Conservation (phyloP, 805 yeast species). For the Metschnikowia gelsemii region DNA sequence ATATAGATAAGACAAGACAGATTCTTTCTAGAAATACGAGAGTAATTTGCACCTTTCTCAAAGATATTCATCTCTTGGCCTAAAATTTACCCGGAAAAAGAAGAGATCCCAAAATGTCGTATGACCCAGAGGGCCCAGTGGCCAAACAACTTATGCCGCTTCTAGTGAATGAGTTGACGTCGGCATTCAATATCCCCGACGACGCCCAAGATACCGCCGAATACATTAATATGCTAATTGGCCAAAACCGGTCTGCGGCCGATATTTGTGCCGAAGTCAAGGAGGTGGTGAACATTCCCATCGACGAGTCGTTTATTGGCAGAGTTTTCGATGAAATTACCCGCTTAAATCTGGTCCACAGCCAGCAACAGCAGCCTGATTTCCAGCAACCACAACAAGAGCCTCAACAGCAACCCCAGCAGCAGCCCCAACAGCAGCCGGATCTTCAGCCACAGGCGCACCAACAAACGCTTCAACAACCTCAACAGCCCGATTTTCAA, state of each 20-base stretch:
- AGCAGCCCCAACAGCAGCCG: conserved; percentile 1
- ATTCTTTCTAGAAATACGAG: too few relatives aligned
- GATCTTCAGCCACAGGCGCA: conserved; percentile 1
- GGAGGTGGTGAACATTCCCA: conserved; percentile 58
- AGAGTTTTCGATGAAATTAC: conserved; percentile 56
- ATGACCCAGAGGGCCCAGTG: conserved; percentile 41
- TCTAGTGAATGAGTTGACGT: conserved; percentile 36
- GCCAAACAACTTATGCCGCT: conserved; percentile 37
- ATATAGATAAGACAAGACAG: too few relatives aligned
- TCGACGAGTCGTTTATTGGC: conserved; percentile 56
- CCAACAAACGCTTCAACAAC: not conserved
- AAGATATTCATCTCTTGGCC: too few relatives aligned
- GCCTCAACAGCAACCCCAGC: conserved; percentile 5
- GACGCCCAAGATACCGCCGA: conserved; percentile 54
- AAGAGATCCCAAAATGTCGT: conserved; percentile 28
- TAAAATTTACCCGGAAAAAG: too few relatives aligned
- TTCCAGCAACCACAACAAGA: conserved; percentile 13
- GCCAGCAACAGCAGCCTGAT: conserved; percentile 12
- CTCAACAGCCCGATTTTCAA: conserved; percentile 1
- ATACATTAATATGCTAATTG: conserved; percentile 67
- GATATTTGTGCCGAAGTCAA: conserved; percentile 62
- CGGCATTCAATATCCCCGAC: conserved; percentile 35
- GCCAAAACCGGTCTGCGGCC: conserved; percentile 60
- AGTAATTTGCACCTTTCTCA: too few relatives aligned
- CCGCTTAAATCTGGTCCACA: conserved; percentile 16